Conservation (phyloP, 2,329 filamentous ascomycete genomes). For the Juglanconis sp. region DNA sequence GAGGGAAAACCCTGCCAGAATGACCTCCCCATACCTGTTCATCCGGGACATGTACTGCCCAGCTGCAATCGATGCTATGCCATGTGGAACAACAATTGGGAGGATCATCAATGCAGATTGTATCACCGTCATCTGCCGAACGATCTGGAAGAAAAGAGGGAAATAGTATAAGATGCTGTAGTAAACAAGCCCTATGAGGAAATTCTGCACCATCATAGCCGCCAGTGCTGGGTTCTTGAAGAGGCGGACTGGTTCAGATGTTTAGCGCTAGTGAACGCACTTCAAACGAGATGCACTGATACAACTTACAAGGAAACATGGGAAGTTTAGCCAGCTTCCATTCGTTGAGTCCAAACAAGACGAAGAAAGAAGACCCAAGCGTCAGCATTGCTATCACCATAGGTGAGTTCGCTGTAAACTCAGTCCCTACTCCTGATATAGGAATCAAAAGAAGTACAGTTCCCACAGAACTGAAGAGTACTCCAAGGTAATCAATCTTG, state of each 20-base stretch:
- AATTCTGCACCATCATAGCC: conserved; percentile 55
- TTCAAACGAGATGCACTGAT: not conserved
- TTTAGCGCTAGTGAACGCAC: not conserved
- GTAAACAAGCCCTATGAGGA: conserved; percentile 58
- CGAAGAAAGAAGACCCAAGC: conserved; percentile 22
- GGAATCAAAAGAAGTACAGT: conserved; percentile 62
- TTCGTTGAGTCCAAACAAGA: conserved; percentile 52
- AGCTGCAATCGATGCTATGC: conserved; percentile 40
- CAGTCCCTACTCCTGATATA: conserved; percentile 54
- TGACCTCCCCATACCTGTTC: conserved; percentile 57
- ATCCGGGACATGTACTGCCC: conserved; percentile 56
- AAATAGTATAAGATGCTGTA: conserved; percentile 58
- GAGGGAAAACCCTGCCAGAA: conserved; percentile 40
- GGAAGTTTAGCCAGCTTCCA: conserved; percentile 53
- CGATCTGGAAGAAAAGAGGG: conserved; percentile 58
- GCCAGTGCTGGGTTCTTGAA: conserved; percentile 52
- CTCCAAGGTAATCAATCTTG: conserved; percentile 59
- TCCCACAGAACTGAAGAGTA: conserved; percentile 50
- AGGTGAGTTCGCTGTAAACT: conserved; percentile 51
- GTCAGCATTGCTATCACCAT: conserved; percentile 58
- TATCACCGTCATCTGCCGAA: conserved; percentile 21
- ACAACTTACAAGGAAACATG: conserved; percentile 49
- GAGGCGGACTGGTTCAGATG: conserved; percentile 38
- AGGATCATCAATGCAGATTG: conserved; percentile 47
- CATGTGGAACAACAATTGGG: conserved; percentile 44